Evolutionary conservation across 495 filamentous ascomycete genomes (phyloP).

Genomic region (Pseudomonodictys pantanalensis): DNA sequence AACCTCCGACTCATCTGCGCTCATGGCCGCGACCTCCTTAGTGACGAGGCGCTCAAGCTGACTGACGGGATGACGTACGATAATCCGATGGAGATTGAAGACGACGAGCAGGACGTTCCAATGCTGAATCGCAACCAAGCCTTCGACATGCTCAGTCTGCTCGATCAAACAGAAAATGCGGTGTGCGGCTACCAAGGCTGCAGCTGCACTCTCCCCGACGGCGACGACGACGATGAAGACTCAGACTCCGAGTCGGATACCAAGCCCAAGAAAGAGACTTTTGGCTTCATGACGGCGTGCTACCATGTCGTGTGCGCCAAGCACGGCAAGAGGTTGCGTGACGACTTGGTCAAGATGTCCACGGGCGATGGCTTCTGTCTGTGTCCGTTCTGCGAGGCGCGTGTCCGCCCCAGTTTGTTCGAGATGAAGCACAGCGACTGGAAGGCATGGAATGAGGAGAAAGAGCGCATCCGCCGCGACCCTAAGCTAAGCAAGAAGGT

Average conservation of each 20-base stretch:
- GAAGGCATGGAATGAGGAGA: constrained; percentile 46
- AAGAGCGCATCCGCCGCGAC: no score
- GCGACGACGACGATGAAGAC: constrained; percentile 10
- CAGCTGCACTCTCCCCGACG: constrained; percentile 53
- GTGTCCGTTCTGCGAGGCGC: constrained; percentile 67
- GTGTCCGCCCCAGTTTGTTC: constrained; percentile 58
- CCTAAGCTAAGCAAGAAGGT: constrained; percentile 58
- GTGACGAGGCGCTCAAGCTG: constrained; percentile 72
- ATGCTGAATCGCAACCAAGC: constrained; percentile 61
- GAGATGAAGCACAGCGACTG: constrained; percentile 61
- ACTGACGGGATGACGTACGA: constrained; percentile 74
- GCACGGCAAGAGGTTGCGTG: constrained; percentile 59
- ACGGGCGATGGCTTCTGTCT: constrained; percentile 43
- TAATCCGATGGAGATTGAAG: constrained; percentile 82
- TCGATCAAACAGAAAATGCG: constrained; percentile 74
- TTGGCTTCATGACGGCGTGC: constrained; percentile 79
- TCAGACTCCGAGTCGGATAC: no score
- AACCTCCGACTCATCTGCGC: constrained; percentile 87
- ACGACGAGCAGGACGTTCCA: constrained; percentile 59
- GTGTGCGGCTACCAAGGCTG: constrained; percentile 68
- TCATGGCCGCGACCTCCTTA: constrained; percentile 83
- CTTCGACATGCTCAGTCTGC: constrained; percentile 77
- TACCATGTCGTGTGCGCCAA: constrained; percentile 74
- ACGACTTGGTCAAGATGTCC: constrained; percentile 23
- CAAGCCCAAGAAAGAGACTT: constrained; percentile 50